Evolutionary conservation across 257 asterid genomes (phyloP).

Genomic region (Solanum stenotomum): DNA sequence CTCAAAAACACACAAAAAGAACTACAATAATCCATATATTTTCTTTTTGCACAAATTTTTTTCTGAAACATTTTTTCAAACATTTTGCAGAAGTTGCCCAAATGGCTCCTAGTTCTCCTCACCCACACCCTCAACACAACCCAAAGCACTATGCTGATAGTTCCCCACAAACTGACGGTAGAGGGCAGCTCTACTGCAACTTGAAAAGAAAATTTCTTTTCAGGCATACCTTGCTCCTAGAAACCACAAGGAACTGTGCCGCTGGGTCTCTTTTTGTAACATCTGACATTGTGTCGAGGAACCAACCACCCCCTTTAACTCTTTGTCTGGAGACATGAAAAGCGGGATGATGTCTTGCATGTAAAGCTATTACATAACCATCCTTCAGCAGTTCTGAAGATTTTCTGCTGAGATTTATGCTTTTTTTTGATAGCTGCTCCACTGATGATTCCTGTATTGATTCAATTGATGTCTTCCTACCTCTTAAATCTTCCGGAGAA

Average conservation of each 20-base stretch:
- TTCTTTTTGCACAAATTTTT: neutral
- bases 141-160: neutral
- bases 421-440: constrained; percentile 38
- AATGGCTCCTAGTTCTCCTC: neutral
- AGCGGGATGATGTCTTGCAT: constrained; percentile 63
- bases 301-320: constrained; percentile 97
- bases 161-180: neutral
- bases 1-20: neutral
- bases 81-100: neutral
- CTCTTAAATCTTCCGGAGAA: constrained; percentile 80
- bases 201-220: neutral
- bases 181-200: neutral
- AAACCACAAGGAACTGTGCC: constrained; percentile 88
- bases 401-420: constrained; percentile 35
- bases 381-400: constrained; percentile 74
- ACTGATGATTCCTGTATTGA: constrained; percentile 45
- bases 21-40: neutral
- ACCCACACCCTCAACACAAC: neutral
- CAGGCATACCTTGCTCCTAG: constrained; percentile 74
- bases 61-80: neutral
- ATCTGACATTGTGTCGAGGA: constrained; percentile 75
- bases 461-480: constrained; percentile 57
- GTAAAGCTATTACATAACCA: constrained; percentile 77
- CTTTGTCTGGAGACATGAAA: constrained; percentile 91
- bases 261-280: constrained; percentile 97